A percentile compares a stretch with the other conserved stretches of the same genome.
phyloP scores from a whole-genome alignment of 2,329 filamentous ascomycete genomes.

The Claviceps sp. region DNA sequence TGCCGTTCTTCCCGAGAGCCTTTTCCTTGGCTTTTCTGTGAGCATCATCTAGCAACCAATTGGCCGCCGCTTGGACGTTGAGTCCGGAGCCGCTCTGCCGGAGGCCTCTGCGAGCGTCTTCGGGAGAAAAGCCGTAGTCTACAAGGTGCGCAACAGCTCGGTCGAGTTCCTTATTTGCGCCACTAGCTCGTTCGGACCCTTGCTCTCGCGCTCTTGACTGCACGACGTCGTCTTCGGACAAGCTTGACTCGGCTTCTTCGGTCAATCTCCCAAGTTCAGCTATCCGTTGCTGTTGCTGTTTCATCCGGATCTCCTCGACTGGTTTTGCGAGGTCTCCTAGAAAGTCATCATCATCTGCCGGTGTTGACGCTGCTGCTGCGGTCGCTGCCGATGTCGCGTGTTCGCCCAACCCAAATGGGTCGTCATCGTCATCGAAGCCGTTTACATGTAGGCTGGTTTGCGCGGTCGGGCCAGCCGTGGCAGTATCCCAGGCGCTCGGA shows the following conservation, averaged over 20 bases:
- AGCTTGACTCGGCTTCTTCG: conserved; percentile 33
- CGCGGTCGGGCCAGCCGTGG: conserved; percentile 10
- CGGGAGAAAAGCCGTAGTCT: conserved; percentile 84
- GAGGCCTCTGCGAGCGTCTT: conserved; percentile 70
- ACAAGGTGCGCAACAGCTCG: conserved; percentile 76
- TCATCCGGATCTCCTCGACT: conserved; percentile 45
- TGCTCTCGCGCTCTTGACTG: conserved; percentile 8
- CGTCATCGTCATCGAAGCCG: conserved; percentile 58
- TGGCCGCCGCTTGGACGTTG: conserved; percentile 76
- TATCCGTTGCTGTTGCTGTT: conserved; percentile 8
- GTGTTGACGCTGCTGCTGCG: conserved; percentile 11
- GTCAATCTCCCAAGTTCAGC: conserved; percentile 43
- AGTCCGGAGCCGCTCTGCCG: conserved; percentile 65
- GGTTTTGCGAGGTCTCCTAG: conserved; percentile 51
- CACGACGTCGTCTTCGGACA: conserved; percentile 27
- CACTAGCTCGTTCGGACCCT: conserved; percentile 12
- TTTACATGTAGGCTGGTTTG: conserved; percentile 10
- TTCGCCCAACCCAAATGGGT: conserved; percentile 71
- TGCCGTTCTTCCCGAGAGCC: conserved; percentile 37
- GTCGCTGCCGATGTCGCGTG: conserved; percentile 23
- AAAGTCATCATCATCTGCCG: conserved; percentile 49
- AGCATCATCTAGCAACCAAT: conserved; percentile 82
- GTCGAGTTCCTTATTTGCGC: conserved; percentile 40
- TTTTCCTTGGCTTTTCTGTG: conserved; percentile 73
- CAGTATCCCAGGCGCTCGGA: conserved; percentile 37